Conservation (phyloP, 176 grass and related monocot genomes). For the Bothriochloa decipiens region DNA sequence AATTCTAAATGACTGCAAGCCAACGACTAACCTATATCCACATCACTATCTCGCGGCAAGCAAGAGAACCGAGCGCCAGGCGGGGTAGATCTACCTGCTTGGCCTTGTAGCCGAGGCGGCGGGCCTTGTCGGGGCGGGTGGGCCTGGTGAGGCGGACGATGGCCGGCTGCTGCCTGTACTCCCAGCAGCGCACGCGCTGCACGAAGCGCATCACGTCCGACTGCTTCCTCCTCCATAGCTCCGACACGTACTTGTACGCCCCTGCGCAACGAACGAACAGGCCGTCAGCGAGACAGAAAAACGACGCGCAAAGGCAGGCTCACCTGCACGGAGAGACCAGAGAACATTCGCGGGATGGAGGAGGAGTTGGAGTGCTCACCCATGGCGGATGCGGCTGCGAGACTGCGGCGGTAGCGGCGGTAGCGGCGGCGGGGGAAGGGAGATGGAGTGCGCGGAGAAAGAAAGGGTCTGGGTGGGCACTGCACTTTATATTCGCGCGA, state of each 20-base stretch:
- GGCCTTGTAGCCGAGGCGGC: slow-evolving; percentile 89
- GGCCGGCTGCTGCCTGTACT: slow-evolving; percentile 73
- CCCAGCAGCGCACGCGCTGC: slow-evolving; percentile 79
- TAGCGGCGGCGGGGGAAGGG: slow-evolving; percentile 22
- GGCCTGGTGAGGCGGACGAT: slow-evolving; percentile 68
- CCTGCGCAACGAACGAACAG: slow-evolving; percentile 35
- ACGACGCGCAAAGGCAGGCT: not conserved
- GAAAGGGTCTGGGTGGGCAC: not conserved
- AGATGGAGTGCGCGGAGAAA: not conserved
- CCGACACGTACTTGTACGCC: slow-evolving; percentile 84
- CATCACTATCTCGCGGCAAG: not conserved
- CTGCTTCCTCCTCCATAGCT: slow-evolving; percentile 93
- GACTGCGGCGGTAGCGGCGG: not conserved
- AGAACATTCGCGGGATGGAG: not conserved
- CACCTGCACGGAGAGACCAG: not conserved
- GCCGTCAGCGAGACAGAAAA: not conserved
- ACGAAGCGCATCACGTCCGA: slow-evolving; percentile 81
- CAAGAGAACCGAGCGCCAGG: not conserved
- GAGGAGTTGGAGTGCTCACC: slow-evolving; percentile 27
- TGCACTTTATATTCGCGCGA: slow-evolving; percentile 9
- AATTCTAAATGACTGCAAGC: not conserved
- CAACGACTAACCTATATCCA: not conserved
- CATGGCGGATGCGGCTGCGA: slow-evolving; percentile 41
- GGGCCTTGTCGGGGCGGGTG: slow-evolving; percentile 78
- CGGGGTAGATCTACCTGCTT: slow-evolving; percentile 63